Evolutionary conservation across 202 grass and related monocot genomes (phyloP), one percentile per base, ranked within the genome.

Genomic region (Panicum virgatum): DNA sequence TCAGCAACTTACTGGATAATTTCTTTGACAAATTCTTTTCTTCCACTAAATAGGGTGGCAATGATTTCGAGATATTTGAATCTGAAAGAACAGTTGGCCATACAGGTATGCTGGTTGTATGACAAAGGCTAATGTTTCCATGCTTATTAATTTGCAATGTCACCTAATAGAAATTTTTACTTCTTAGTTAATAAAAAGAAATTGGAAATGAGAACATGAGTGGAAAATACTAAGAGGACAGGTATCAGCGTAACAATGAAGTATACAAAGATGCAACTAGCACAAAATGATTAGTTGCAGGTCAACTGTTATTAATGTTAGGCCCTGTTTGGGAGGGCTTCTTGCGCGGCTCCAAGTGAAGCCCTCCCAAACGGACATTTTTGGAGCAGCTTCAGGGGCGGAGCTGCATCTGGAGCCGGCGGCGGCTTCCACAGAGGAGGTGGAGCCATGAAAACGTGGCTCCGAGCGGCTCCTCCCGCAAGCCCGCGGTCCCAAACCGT

Each of bases 1-100:
- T 12, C 71, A 78, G 66, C 27, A 78, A 66, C 39, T 54, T 61
- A 36, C 6, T 69, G 87, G 84, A 44, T 51, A 62, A 14, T 81
- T 82, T 30, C 1, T 52, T 56, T 80, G 52, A 83, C 30, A 12
- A 76, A 50, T 34, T 26, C 23, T 56, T 78, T 2, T 69, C 81
- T 78, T 85, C 19, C 75, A 19, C 80, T 86, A 20, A 62, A 58
- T 78, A 98, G 96, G 96, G 96, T 79, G 96, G 96, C 61, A 98
- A 96, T 92, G 96, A 98, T 50, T 73, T 92, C 45, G 96, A 98
- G 83, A 98, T 98, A 69, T 98, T 85, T 87, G 96, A 91, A 85
- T 96, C 92, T 76, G 89, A 90, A 20, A 79, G 89, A 88, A 98
- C 96, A 72, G 66, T 96, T 84, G 96, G 96, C 9, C 90, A 98